Evolutionary conservation across 108 stramenopile genomes (phyloP), one percentile per base, ranked within the genome.

Genomic region (Cyclotella choctawhatcheeana): DNA sequence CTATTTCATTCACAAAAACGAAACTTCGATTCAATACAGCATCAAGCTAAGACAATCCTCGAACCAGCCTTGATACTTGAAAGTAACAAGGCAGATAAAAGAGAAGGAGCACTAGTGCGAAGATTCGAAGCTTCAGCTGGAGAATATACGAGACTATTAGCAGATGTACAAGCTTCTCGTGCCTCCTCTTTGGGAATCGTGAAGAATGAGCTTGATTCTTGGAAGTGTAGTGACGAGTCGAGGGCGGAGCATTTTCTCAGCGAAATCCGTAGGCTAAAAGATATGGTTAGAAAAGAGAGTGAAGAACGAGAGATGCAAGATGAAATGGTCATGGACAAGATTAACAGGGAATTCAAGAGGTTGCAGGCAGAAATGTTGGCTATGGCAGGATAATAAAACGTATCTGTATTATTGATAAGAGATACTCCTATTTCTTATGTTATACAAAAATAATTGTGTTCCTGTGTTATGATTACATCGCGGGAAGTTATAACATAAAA

Each of bases 91-190:
- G 83, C 76, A 3, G 73, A 85, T 55, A 85, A 88, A 70, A 73
- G 85, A 30, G 83, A 88, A 58, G 87, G 80, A 24, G 81, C 84
- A 13, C 58, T 88, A 50, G 71, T 88, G 17, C 79, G 82, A 58
- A 75, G 82, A 12, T 85, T 77, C 44, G 83, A 85, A 31, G 45
- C 72, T 10, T 62, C 63, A 16, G 73, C 82, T 1, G 87, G 87
- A 16, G 74, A 72, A 35, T 64, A 50, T 30, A 45, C 71, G 29
- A 40, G 55, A 25, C 14, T 61, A 31, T 44, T 72, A 24, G 64
- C 75, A 26, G 70, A 82, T 37, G 33, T 69, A 27, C 26, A 61
- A 40, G 40, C 81, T 13, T 58, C 70, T 5, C 53, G 81, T 24
- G 74, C 53, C 2, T 53, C 81, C 4, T 52, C 63, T 5, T 65